phyloP scores from a whole-genome alignment of 2,329 filamentous ascomycete genomes.

The Macrophomina tecta region DNA sequence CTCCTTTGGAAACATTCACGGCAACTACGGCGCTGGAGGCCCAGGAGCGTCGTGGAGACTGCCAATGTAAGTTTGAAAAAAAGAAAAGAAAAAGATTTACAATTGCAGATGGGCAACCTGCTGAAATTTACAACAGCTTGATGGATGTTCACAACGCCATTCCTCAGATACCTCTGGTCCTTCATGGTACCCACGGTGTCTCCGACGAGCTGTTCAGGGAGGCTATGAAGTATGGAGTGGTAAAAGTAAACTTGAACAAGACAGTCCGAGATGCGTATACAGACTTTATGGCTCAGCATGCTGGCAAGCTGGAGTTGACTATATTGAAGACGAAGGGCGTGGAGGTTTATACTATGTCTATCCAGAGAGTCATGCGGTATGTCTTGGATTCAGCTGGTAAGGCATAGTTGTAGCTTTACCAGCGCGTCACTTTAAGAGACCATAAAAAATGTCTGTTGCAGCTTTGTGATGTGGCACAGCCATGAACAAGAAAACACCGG shows the following conservation, averaged over 20 bases:
- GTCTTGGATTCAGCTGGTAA: constrained; percentile 25
- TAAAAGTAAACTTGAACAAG: constrained; percentile 63
- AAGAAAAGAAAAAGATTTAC: background rate
- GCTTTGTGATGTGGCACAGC: too few relatives aligned
- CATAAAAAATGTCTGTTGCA: too few relatives aligned
- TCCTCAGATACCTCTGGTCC: constrained; percentile 53
- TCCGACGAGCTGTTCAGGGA: constrained; percentile 57
- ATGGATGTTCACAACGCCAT: constrained; percentile 43
- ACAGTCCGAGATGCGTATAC: constrained; percentile 57
- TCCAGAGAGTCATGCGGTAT: constrained; percentile 26
- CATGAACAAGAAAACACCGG: too few relatives aligned
- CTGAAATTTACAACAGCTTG: background rate
- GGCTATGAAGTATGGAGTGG: constrained; percentile 58
- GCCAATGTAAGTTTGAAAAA: background rate
- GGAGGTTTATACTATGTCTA: constrained; percentile 35
- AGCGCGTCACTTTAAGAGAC: too few relatives aligned
- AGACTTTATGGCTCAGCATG: constrained; percentile 51
- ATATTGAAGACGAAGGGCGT: constrained; percentile 57
- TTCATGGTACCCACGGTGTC: constrained; percentile 64
- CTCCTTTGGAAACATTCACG: constrained; percentile 30
- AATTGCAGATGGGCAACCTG: background rate
- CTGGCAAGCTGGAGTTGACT: constrained; percentile 56
- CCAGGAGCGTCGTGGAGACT: constrained; percentile 28
- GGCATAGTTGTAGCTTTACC: background rate
- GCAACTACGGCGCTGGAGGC: constrained; percentile 30